Base-by-base conservation (phyloP, 2,329 filamentous ascomycete genomes). In the Boeremia lycopersici region DNA sequence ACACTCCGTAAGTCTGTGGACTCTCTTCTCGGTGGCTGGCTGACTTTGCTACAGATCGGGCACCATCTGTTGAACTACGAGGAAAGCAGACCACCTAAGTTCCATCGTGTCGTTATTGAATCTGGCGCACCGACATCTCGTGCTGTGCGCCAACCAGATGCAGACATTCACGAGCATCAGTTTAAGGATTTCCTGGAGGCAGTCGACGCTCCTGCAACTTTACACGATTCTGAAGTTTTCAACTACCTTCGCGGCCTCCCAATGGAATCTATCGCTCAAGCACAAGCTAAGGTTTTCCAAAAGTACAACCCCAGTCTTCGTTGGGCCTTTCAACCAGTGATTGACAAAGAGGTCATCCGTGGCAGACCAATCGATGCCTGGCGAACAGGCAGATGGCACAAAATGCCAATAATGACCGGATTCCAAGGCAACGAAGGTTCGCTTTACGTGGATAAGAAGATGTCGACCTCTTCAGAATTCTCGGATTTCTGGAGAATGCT, bases 381-480 rank as follows among this genome's bases (percentile, higher is more conserved):
- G 85, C 69, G 77, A 25, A 74, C 79, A 0, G 77, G 80, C 0
- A 71, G 76, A 13, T 84, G 80, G 68, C 78, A 86, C 61, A 79
- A 79, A 59, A 77, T 87, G 7, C 84, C 86, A 7, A 81, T 91
- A 43, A 74, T 91, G 43, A 89, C 87, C 0, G 88, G 88, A 7
- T 91, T 86, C 77, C 87, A 86, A 72, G 83, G 84, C 34, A 86
- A 90, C 64, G 89, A 91, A 70, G 89, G 88, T 13, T 81, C 85
- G 0, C 70, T 79, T 33, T 91, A 90, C 66, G 82, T 90, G 0
- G 82, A 86, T 0, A 70, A 76, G 12, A 62, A 70, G 6, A 77
- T 82, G 48, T 74, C 78, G 12, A 77, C 76, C 2, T 75, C 81
- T 10, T 73, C 70, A 0, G 79, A 86, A 10, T 88, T 90, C 68